A percentile compares a stretch with the other conserved stretches of the same genome.
Conservation (phyloP, 2,329 filamentous ascomycete species). For the Talaromyces sp. region DNA sequence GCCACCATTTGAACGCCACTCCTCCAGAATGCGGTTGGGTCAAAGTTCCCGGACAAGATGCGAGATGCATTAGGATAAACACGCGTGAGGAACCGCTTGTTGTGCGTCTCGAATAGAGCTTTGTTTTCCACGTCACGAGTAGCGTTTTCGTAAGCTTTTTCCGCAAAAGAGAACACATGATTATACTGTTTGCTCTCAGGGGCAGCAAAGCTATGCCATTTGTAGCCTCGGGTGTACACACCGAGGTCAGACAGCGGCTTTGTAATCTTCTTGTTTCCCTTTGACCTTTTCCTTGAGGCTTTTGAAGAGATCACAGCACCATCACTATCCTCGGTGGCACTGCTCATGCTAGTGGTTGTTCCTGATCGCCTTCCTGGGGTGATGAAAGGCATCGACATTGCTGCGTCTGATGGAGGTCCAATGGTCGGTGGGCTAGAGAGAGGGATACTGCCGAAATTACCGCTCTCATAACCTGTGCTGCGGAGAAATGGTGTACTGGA, state of each 20-base stretch:
- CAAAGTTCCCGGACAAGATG: conserved; percentile 86
- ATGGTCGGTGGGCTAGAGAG: conserved; percentile 51
- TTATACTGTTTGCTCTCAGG: conserved; percentile 81
- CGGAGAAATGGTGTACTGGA: conserved; percentile 71
- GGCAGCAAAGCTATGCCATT: conserved; percentile 74
- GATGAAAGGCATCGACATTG: conserved; percentile 25
- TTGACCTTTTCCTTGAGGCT: conserved; percentile 57
- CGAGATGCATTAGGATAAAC: conserved; percentile 84
- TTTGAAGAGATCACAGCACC: conserved; percentile 47
- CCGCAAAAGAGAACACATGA: conserved; percentile 92
- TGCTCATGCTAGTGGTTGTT: conserved; percentile 50
- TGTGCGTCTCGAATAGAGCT: conserved; percentile 77
- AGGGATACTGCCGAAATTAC: conserved; percentile 44
- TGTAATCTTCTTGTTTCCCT: conserved; percentile 72
- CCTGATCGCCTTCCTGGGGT: conserved; percentile 45
- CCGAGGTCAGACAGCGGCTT: conserved; percentile 78
- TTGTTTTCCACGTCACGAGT: conserved; percentile 72
- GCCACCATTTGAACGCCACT: conserved; percentile 96
- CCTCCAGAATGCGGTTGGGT: conserved; percentile 89
- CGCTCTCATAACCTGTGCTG: conserved; percentile 56
- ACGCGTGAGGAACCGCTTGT: conserved; percentile 84
- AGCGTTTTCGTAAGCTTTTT: conserved; percentile 77
- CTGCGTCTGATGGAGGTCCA: conserved; percentile 42
- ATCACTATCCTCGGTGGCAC: conserved; percentile 75
- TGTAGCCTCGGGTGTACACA: conserved; percentile 71